Percentiles rank a stretch among this genome's conserved stretches.
Conservation (phyloP, 1,284 basidiomycete species). For the Cryptococcus sp. region DNA sequence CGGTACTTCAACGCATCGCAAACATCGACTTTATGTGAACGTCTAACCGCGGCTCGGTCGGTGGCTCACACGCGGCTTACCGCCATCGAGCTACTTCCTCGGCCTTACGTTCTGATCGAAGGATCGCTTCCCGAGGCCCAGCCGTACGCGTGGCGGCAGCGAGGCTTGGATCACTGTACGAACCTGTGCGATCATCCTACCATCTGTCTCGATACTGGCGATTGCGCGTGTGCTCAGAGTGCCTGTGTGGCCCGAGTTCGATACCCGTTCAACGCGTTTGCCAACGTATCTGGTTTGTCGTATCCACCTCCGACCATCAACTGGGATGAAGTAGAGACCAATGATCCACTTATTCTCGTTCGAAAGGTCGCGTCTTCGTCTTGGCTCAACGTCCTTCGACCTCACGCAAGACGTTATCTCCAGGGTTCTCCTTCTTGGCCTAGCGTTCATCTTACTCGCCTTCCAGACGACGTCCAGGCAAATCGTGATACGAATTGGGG, state of each 20-base stretch:
- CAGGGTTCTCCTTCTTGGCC: slow-evolving; percentile 13
- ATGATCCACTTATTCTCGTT: slow-evolving; percentile 15
- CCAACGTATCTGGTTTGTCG: slow-evolving; percentile 22
- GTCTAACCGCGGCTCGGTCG: slow-evolving; percentile 7
- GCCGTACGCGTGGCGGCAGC: slow-evolving; percentile 21
- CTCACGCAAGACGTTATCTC: slow-evolving; percentile 25
- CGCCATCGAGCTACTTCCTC: slow-evolving; percentile 3
- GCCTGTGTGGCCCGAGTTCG: slow-evolving; percentile 16
- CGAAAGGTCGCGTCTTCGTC: slow-evolving; percentile 17
- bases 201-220: slow-evolving; percentile 33
- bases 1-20: slow-evolving; percentile 21
- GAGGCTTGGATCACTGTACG: slow-evolving; percentile 17
- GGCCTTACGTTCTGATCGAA: slow-evolving; percentile 6
- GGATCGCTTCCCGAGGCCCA: slow-evolving; percentile 14
- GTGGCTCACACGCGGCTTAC: slow-evolving; percentile 12
- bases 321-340: slow-evolving; percentile 8
- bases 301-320: slow-evolving; percentile 16
- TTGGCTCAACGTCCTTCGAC: slow-evolving; percentile 34
- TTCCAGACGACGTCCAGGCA: slow-evolving; percentile 16
- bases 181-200: slow-evolving; percentile 37
- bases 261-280: slow-evolving; percentile 24
- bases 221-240: slow-evolving; percentile 29
- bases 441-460: slow-evolving; percentile 19
- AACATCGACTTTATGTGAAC: slow-evolving; percentile 15
- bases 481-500: slow-evolving; percentile 12